These are phyloP conservation scores for Acarospora socialis DNA, from an alignment of 2,329 filamentous ascomycete genomes.

Conservation along the genomic window DNA sequence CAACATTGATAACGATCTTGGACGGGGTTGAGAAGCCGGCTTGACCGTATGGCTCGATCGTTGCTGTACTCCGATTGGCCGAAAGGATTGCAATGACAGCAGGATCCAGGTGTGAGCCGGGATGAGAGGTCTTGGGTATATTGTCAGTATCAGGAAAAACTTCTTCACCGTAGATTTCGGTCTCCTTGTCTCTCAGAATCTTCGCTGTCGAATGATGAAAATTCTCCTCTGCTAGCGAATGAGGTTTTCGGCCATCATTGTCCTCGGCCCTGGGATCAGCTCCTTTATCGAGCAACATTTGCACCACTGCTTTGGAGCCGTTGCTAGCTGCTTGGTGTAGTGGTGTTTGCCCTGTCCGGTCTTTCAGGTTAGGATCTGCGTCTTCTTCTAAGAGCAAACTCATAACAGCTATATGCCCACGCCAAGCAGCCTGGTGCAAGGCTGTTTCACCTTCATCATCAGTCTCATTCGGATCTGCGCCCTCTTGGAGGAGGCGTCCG, in stretches of 20 bases:
- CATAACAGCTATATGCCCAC: constrained; percentile 2
- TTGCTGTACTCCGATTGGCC: not conserved
- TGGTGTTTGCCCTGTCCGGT: constrained; percentile 1
- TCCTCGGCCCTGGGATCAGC: constrained; percentile 6
- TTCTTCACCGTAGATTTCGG: constrained; percentile 2
- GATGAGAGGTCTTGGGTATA: not conserved
- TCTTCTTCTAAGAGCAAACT: constrained; percentile 2
- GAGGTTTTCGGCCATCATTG: constrained; percentile 4
- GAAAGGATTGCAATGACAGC: constrained; percentile 1
- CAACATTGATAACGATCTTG: not conserved
- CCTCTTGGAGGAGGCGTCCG: not conserved
- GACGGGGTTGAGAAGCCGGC: constrained; percentile 4
- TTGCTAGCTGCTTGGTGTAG: constrained; percentile 5
- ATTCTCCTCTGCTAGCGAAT: constrained; percentile 6
- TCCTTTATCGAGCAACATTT: constrained; percentile 5
- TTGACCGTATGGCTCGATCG: constrained; percentile 6
- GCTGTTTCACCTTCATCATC: constrained; percentile 4
- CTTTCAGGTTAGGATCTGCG: constrained; percentile 1
- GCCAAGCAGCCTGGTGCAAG: constrained; percentile 4
- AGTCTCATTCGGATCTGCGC: not conserved
- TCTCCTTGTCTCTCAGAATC: constrained; percentile 3
- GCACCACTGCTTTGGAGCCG: constrained; percentile 1
- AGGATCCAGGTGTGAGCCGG: not conserved
- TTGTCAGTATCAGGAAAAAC: constrained; percentile 2
- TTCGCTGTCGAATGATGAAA: constrained; percentile 2